Evolutionary conservation across 352 stramenopile species (phyloP).

Genomic region (Phytophthora rubi): DNA sequence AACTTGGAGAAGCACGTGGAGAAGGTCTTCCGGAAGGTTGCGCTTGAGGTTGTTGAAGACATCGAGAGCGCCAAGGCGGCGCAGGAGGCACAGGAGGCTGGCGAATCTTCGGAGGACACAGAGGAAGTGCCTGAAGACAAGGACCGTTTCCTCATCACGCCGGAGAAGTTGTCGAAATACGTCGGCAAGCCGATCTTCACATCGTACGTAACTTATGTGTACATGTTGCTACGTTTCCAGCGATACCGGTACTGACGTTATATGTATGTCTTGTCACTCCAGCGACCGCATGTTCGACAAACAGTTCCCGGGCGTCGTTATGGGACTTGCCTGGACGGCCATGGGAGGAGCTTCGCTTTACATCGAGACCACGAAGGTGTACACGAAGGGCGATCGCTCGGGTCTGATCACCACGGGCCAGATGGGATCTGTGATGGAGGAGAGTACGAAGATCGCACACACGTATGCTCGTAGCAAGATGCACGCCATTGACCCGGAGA

Average conservation of each 20-base stretch:
- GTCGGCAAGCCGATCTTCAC: constrained; percentile 98
- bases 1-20: constrained; percentile 99
- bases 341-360: constrained; percentile 99
- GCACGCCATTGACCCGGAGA: constrained; percentile 72
- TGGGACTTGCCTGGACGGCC: constrained; percentile 98
- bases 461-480: constrained; percentile 91
- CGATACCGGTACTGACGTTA: constrained; percentile 1
- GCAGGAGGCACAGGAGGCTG: constrained; percentile 46
- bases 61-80: constrained; percentile 50
- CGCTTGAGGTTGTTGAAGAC: constrained; percentile 95
- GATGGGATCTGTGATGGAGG: constrained; percentile 98
- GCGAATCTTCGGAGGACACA: constrained; percentile 31
- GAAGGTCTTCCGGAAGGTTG: constrained; percentile 98
- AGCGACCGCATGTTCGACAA: constrained; percentile 97
- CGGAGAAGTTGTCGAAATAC: constrained; percentile 97
- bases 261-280: constrained; percentile 13
- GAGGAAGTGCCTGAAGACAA: constrained; percentile 38
- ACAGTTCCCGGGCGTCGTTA: constrained; percentile 95
- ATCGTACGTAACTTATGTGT: constrained; percentile 59
- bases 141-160: constrained; percentile 91
- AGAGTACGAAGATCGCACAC: constrained; percentile 97
- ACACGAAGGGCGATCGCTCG: constrained; percentile 69
- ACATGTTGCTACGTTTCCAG: neutral
- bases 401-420: constrained; percentile 93
- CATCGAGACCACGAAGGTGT: constrained; percentile 94